Percentiles rank a stretch among this genome's conserved stretches.
Conservation (phyloP, 179 eudicot genomes). For the Pouteria campechiana region DNA sequence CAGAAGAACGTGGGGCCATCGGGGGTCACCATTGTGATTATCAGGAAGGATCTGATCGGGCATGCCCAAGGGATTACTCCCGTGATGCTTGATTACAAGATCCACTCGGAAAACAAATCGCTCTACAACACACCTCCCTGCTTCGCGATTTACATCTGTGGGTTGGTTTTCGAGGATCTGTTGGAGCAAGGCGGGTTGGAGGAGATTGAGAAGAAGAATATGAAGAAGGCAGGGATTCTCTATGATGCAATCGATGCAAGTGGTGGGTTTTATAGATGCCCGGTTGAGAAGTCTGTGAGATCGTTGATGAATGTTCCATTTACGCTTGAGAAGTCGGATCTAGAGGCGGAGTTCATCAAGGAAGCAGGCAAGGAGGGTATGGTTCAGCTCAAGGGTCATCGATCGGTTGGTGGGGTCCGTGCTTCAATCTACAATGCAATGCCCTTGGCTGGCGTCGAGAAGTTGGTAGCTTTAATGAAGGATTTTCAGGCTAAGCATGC, state of each 20-base stretch:
- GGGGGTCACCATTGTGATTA: slow-evolving; percentile 83
- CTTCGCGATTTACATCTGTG: slow-evolving; percentile 87
- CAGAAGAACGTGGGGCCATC: slow-evolving; percentile 97
- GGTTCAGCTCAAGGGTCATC: slow-evolving; percentile 90
- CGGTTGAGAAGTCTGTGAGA: slow-evolving; percentile 92
- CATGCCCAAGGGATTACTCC: slow-evolving; percentile 68
- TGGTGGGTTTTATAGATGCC: slow-evolving; percentile 71
- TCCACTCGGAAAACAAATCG: slow-evolving; percentile 71
- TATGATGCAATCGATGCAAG: slow-evolving; percentile 78
- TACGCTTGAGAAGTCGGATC: slow-evolving; percentile 66
- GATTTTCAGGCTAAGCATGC: slow-evolving; percentile 87
- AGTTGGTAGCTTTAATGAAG: slow-evolving; percentile 90
- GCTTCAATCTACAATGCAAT: slow-evolving; percentile 98
- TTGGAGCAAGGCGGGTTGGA: slow-evolving; percentile 74
- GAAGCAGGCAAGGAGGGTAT: slow-evolving; percentile 86
- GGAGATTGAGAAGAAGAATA: slow-evolving; percentile 84
- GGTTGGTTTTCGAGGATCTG: slow-evolving; percentile 85
- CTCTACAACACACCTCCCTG: slow-evolving; percentile 94
- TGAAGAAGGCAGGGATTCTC: slow-evolving; percentile 46
- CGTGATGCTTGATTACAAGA: slow-evolving; percentile 91
- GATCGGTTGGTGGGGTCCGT: slow-evolving; percentile 95
- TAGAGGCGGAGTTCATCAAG: slow-evolving; percentile 71
- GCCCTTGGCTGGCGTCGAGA: slow-evolving; percentile 95
- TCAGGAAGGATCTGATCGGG: slow-evolving; percentile 74
- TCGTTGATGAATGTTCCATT: slow-evolving; percentile 98